Percentiles rank a stretch among this genome's conserved stretches.
Conservation (phyloP, 2,329 filamentous ascomycete genomes). For the Aquanectria penicillioides region DNA sequence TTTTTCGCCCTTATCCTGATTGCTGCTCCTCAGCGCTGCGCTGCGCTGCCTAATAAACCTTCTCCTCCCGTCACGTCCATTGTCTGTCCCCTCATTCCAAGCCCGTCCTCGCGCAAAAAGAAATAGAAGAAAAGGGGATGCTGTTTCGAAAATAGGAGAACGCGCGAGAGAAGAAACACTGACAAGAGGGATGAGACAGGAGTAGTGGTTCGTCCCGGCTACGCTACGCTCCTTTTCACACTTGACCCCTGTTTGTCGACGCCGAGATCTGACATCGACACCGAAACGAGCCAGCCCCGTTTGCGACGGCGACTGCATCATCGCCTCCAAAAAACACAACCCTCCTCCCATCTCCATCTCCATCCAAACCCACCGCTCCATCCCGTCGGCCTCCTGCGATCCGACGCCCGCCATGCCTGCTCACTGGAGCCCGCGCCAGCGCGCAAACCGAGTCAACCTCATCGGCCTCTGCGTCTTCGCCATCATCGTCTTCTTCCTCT, state of each 20-base stretch:
- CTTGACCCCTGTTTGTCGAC: not conserved
- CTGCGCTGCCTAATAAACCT: not conserved
- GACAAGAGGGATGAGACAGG: not conserved
- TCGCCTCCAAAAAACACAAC: not conserved
- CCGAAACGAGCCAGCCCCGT: slow-evolving; percentile 5
- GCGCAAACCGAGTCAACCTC: slow-evolving; percentile 40
- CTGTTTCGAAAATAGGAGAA: not conserved
- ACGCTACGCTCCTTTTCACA: not conserved
- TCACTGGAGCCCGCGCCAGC: slow-evolving; percentile 41
- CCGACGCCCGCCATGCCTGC: slow-evolving; percentile 30
- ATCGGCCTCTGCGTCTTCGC: slow-evolving; percentile 37
- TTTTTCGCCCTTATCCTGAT: not conserved
- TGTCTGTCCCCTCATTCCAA: not conserved
- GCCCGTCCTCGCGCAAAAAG: not conserved
- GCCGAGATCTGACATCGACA: not conserved
- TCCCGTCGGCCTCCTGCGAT: slow-evolving; percentile 19
- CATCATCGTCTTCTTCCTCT: slow-evolving; percentile 40
- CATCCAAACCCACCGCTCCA: not conserved
- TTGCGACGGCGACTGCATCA: not conserved
- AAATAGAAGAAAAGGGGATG: not conserved
- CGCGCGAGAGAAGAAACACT: not conserved
- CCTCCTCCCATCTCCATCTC: not conserved
- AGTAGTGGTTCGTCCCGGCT: not conserved
- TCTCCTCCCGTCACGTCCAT: not conserved
- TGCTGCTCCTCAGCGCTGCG: not conserved